A percentile compares a stretch with the other conserved stretches of the same genome.
Conservation (phyloP, 768 basidiomycete genomes). For the Tephrocybe sp. region DNA sequence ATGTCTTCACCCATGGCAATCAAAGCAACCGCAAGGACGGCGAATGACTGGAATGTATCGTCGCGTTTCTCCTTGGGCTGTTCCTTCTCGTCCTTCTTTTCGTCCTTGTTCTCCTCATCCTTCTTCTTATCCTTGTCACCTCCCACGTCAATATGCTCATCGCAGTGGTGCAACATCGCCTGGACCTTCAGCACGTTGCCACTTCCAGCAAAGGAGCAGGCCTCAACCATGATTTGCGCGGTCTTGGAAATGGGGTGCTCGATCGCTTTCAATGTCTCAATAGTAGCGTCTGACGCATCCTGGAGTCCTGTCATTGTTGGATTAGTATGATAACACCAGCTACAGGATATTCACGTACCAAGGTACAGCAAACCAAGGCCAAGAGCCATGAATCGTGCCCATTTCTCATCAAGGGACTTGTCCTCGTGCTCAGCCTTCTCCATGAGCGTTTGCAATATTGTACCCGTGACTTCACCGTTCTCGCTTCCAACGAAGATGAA, state of each 20-base stretch:
- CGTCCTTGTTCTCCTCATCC: constrained; percentile 34
- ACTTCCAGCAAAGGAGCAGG: constrained; percentile 92
- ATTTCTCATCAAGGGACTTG: constrained; percentile 84
- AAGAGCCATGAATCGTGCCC: constrained; percentile 88
- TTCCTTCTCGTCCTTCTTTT: constrained; percentile 51
- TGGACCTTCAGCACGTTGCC: constrained; percentile 95
- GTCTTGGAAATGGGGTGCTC: constrained; percentile 91
- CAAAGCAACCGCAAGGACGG: constrained; percentile 90
- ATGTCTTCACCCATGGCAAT: constrained; percentile 99
- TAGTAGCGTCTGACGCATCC: constrained; percentile 90
- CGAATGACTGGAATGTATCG: constrained; percentile 88
- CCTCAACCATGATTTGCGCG: constrained; percentile 89
- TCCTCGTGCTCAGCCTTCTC: constrained; percentile 67
- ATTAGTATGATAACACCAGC: neutral
- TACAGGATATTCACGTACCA: constrained; percentile 48
- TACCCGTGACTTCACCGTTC: constrained; percentile 88
- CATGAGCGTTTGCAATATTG: constrained; percentile 91
- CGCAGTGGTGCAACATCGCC: constrained; percentile 88
- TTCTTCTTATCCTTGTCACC: constrained; percentile 61
- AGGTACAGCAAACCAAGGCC: constrained; percentile 90
- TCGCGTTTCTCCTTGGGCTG: constrained; percentile 47
- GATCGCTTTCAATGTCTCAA: constrained; percentile 91
- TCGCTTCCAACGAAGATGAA: constrained; percentile 96
- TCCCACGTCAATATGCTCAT: constrained; percentile 79
- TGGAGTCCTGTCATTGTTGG: constrained; percentile 72